A percentile compares a stretch with the other conserved stretches of the same genome.
These are phyloP conservation scores for Kwoniella bestiolae DNA, from an alignment of 768 basidiomycete species.

Conservation along the genomic window DNA sequence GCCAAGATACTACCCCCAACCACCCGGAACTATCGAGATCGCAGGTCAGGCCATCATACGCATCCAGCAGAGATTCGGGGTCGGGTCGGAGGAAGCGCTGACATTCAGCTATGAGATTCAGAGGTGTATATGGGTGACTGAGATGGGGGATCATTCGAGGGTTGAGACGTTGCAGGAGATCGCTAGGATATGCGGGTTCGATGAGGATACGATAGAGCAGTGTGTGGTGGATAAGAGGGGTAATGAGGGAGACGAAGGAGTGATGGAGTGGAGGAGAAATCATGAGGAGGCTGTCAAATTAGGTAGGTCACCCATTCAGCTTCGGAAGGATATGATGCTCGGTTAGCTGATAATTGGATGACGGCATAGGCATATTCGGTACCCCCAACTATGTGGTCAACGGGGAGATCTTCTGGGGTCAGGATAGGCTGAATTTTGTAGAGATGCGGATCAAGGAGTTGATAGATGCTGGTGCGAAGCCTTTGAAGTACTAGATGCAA, in stretches of 20 bases:
- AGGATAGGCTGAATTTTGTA: slow-evolving; percentile 38
- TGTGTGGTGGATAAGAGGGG: slow-evolving; percentile 33
- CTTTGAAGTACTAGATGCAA: slow-evolving; percentile 17
- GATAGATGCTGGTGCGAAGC: slow-evolving; percentile 28
- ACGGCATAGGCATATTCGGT: slow-evolving; percentile 44
- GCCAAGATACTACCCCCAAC: slow-evolving; percentile 41
- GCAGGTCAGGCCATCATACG: slow-evolving; percentile 43
- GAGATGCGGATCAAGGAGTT: slow-evolving; percentile 38
- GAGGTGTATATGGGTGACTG: slow-evolving; percentile 43
- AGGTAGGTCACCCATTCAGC: slow-evolving; percentile 27
- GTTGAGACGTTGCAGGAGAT: slow-evolving; percentile 28
- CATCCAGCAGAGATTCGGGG: slow-evolving; percentile 30
- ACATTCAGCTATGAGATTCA: slow-evolving; percentile 38
- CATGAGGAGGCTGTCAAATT: slow-evolving; percentile 37
- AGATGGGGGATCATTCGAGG: slow-evolving; percentile 36
- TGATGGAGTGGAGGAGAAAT: slow-evolving; percentile 35
- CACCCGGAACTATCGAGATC: slow-evolving; percentile 33
- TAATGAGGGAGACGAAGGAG: slow-evolving; percentile 28
- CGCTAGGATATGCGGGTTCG: slow-evolving; percentile 26
- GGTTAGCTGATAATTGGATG: too few species aligned
- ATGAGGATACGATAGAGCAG: slow-evolving; percentile 22
- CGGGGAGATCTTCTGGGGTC: slow-evolving; percentile 51
- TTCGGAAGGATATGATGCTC: too few species aligned
- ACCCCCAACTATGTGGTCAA: slow-evolving; percentile 49
- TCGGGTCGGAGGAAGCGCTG: slow-evolving; percentile 31